phyloP scores from a whole-genome alignment of 2,329 filamentous ascomycete genomes.

The Aspergillus melleus region DNA sequence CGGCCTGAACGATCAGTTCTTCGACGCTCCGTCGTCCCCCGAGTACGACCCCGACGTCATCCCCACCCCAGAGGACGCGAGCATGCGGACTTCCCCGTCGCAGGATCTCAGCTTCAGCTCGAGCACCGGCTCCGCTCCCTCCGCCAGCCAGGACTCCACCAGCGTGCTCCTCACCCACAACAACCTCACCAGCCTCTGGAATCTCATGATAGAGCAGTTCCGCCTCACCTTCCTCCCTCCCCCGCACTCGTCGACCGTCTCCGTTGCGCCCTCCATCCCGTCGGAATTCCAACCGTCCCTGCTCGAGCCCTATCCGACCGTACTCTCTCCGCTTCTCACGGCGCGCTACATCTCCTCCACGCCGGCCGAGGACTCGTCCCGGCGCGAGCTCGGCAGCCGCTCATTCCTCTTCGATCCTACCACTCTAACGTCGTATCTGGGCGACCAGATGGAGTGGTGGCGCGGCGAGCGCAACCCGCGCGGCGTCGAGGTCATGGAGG shows the following conservation, averaged over 20 bases:
- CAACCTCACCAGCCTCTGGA: constrained; percentile 61
- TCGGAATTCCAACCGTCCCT: constrained; percentile 34
- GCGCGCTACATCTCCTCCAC: constrained; percentile 44
- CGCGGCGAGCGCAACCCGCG: constrained; percentile 68
- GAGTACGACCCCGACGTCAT: constrained; percentile 30
- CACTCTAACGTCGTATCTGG: constrained; percentile 65
- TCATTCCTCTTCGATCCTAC: constrained; percentile 66
- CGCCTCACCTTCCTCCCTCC: constrained; percentile 47
- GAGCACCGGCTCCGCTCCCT: constrained; percentile 17
- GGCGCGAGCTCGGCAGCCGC: constrained; percentile 53
- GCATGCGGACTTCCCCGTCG: background rate
- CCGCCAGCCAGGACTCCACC: constrained; percentile 47
- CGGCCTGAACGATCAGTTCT: constrained; percentile 66
- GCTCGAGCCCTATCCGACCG: constrained; percentile 38
- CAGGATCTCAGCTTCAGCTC: constrained; percentile 3
- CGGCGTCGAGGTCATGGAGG: constrained; percentile 80
- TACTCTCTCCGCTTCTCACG: constrained; percentile 47
- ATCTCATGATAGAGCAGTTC: constrained; percentile 63
- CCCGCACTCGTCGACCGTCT: constrained; percentile 6
- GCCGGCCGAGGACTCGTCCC: constrained; percentile 23
- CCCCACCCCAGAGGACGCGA: constrained; percentile 24
- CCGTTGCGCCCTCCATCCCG: constrained; percentile 31
- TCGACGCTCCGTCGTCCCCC: constrained; percentile 46
- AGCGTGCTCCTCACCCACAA: constrained; percentile 59
- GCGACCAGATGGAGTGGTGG: constrained; percentile 82